Conservation (phyloP, 176 grass and related monocot genomes). For the Luzula sylvatica region DNA sequence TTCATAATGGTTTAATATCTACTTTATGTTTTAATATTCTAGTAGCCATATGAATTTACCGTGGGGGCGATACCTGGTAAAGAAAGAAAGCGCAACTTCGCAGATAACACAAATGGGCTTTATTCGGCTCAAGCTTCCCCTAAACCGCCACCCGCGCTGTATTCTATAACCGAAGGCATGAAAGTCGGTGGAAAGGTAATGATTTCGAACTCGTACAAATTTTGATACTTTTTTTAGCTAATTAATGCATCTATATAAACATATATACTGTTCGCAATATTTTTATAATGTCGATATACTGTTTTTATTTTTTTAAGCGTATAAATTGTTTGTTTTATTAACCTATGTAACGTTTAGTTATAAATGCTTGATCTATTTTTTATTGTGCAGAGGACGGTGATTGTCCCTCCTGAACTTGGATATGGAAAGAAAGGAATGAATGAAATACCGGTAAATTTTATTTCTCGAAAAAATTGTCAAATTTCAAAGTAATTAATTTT, state of each 20-base stretch:
- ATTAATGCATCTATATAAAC: too few relatives aligned
- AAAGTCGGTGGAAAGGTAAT: slow-evolving; percentile 87
- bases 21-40: slow-evolving; percentile 31
- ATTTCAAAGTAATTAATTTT: not conserved
- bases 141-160: slow-evolving; percentile 68
- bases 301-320: too few relatives aligned
- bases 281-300: too few relatives aligned
- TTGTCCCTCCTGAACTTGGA: slow-evolving; percentile 69
- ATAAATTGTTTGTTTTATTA: too few relatives aligned
- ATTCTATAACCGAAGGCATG: slow-evolving; percentile 85
- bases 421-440: slow-evolving; percentile 63
- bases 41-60: slow-evolving; percentile 96
- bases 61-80: slow-evolving; percentile 77
- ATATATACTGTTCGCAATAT: too few relatives aligned
- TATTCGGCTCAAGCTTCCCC: slow-evolving; percentile 81
- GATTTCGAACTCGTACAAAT: not conserved
- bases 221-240: too few relatives aligned
- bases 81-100: slow-evolving; percentile 82
- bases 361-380: not conserved
- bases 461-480: not conserved
- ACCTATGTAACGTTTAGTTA: too few relatives aligned
- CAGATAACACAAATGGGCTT: slow-evolving; percentile 66
- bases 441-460: slow-evolving; percentile 63
- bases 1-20: not conserved
- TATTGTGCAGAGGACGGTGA: slow-evolving; percentile 53